Evolutionary conservation across 1,139 yeast genomes (phyloP).

Genomic region (Taiozyma sp.): DNA sequence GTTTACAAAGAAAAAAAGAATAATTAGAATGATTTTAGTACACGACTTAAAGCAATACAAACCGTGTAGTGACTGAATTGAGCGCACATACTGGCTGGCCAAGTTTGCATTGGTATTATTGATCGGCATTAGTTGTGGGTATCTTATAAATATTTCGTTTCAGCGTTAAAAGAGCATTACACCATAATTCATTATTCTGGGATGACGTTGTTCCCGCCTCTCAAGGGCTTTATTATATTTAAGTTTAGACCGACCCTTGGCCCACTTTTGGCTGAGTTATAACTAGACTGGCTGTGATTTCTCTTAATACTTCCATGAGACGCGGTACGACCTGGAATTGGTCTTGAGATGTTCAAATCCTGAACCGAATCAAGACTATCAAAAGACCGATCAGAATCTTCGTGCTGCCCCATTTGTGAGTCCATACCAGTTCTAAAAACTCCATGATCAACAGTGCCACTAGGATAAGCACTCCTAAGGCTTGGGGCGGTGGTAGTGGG

Average conservation of each 20-base stretch:
- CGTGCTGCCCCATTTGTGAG: neutral
- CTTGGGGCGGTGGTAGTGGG: conserved; percentile 3
- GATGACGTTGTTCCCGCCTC: conserved; percentile 40
- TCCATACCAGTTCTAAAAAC: conserved; percentile 6
- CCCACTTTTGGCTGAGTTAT: neutral
- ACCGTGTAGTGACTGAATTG: too few relatives aligned
- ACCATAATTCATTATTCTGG: neutral
- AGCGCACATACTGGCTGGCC: too few relatives aligned
- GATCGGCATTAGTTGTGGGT: neutral
- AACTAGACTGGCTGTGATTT: neutral
- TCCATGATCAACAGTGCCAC: conserved; percentile 2
- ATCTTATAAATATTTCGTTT: neutral
- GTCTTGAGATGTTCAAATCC: neutral
- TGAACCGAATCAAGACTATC: neutral
- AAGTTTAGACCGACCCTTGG: conserved; percentile 32
- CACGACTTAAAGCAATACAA: neutral
- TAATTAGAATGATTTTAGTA: neutral
- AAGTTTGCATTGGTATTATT: neutral
- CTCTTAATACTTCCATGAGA: neutral
- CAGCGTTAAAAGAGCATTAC: neutral
- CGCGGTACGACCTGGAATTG: neutral
- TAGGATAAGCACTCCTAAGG: conserved; percentile 1
- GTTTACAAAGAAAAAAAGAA: neutral
- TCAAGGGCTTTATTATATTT: conserved; percentile 48
- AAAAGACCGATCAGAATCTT: neutral